Base-by-base conservation (phyloP, 495 filamentous ascomycete genomes). In the Hypoxylon fuscum region DNA sequence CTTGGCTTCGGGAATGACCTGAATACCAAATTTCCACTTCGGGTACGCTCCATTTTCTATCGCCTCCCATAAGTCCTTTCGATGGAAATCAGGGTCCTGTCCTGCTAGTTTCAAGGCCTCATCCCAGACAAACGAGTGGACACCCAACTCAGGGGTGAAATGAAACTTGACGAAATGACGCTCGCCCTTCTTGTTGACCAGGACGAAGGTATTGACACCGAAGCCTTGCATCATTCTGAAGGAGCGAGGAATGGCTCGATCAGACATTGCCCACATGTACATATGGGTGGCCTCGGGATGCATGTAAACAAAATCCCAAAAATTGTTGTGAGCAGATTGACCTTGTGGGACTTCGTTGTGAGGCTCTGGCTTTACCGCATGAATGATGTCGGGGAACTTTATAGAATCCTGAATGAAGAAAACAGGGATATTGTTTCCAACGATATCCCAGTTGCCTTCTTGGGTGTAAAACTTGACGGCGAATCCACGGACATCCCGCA, bases 171-270 rank as follows among this genome's bases (percentile, higher is more conserved):
- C 90, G 66, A 93, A 92, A 48, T 83, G 77, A 10, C 88, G 83
- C 68, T 90, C 85, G 17, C 88, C 89, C 49, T 90, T 78, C 41
- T 80, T 83, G 60, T 95, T 94, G 48, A 85, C 76, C 1, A 96
- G 78, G 1, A 83, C 88, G 69, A 81, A 96, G 0, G 92, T 95
- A 70, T 96, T 93, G 53, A 96, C 92, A 38, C 92, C 91, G 58
- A 95, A 96, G 0, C 92, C 92, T 68, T 96, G 89, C 89, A 96
- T 94, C 90, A 94, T 95, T 9, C 90, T 87, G 67, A 79, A 91
- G 2, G 88, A 92, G 3, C 91, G 84, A 15, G 92, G 92, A 50
- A 94, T 94, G 25, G 80, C 85, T 10, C 90, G 84, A 69, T 96
- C 92, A 37, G 83, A 88, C 88, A 90, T 89, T 45, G 87, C 78